A percentile compares a stretch with the other conserved stretches of the same genome.
Conservation (phyloP, 108 stramenopile genomes). For the Epithemia pelagica region DNA sequence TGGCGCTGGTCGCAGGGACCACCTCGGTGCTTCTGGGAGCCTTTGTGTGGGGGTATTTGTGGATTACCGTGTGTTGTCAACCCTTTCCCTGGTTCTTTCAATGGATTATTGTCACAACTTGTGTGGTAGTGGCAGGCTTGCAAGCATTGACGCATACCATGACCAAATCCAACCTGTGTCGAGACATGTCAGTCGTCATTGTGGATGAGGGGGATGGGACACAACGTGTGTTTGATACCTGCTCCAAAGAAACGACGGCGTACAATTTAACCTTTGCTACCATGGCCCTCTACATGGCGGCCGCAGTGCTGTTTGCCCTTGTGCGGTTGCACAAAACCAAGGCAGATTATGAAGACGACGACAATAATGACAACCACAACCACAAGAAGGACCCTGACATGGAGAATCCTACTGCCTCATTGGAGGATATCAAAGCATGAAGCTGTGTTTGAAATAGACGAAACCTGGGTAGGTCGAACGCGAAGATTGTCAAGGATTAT, state of each 20-base stretch:
- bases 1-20: neutral
- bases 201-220: neutral
- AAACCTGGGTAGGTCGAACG: too few species aligned
- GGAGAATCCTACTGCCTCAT: too few species aligned
- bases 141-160: neutral
- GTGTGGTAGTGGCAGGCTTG: neutral
- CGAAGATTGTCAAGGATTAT: too few species aligned
- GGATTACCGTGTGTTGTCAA: neutral
- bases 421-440: too few species aligned
- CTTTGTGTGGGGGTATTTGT: neutral
- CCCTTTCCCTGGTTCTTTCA: neutral
- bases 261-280: neutral
- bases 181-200: neutral
- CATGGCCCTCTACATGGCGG: neutral
- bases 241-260: neutral
- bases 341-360: neutral
- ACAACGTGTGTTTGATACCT: neutral
- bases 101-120: neutral
- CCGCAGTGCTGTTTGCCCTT: neutral
- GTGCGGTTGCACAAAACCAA: neutral
- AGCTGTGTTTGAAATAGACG: too few species aligned
- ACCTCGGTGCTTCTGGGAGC: neutral
- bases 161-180: neutral
- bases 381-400: too few species aligned
- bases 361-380: too few species aligned